Evolutionary conservation across 768 basidiomycete species (phyloP).

Genomic region (Mycena rosella): DNA sequence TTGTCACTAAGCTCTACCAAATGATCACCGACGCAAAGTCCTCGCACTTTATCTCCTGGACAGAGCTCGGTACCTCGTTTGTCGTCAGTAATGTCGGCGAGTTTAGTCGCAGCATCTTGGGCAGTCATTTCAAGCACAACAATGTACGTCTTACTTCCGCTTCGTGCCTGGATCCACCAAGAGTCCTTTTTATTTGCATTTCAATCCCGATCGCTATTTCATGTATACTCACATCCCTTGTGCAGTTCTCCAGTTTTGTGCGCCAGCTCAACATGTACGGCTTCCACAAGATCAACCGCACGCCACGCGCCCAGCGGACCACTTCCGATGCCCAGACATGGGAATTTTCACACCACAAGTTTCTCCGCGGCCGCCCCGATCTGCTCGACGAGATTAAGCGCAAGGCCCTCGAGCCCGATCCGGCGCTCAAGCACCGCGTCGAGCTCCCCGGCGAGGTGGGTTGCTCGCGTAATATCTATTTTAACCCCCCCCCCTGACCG

Average conservation of each 20-base stretch:
- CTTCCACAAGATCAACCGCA: slow-evolving; percentile 95
- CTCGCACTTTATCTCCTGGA: slow-evolving; percentile 86
- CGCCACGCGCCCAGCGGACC: slow-evolving; percentile 86
- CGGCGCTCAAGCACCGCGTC: slow-evolving; percentile 75
- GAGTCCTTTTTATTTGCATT: slow-evolving; percentile 15
- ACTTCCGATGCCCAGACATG: slow-evolving; percentile 86
- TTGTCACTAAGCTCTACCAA: slow-evolving; percentile 90
- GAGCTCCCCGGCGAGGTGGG: slow-evolving; percentile 86
- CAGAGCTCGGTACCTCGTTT: slow-evolving; percentile 85
- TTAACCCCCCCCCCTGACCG: slow-evolving; percentile 24
- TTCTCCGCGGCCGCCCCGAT: slow-evolving; percentile 84
- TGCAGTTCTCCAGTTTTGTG: slow-evolving; percentile 92
- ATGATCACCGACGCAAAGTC: slow-evolving; percentile 91
- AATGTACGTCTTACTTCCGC: slow-evolving; percentile 65
- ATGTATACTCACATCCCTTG: background rate
- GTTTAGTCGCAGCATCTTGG: slow-evolving; percentile 87
- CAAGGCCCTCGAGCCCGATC: slow-evolving; percentile 87
- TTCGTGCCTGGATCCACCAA: slow-evolving; percentile 17
- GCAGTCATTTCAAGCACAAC: slow-evolving; percentile 92
- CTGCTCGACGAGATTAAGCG: slow-evolving; percentile 89
- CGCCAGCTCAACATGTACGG: slow-evolving; percentile 98
- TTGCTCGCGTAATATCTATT: slow-evolving; percentile 37
- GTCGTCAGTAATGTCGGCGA: slow-evolving; percentile 90
- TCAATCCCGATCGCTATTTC: background rate
- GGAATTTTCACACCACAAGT: slow-evolving; percentile 92